phyloP scores from a whole-genome alignment of 2,329 filamentous ascomycete species.

The Trichophyton rubrum region DNA sequence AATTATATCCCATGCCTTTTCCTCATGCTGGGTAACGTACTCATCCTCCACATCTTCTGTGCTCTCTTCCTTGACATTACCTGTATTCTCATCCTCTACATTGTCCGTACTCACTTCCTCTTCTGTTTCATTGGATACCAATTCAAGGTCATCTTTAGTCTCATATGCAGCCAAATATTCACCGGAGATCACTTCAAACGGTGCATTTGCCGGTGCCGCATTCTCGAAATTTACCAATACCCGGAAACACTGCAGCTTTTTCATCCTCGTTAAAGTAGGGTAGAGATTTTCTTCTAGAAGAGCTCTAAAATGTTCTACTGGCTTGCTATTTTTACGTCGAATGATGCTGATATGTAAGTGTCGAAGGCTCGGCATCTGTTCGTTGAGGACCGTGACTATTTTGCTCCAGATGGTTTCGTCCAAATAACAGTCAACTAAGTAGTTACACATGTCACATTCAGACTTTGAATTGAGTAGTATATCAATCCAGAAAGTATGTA shows the following conservation, averaged over 20 bases:
- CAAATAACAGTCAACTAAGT: background rate
- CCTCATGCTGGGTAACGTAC: background rate
- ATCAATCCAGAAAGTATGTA: background rate
- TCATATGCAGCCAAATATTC: too few species aligned
- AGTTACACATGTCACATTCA: background rate
- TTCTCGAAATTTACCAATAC: background rate
- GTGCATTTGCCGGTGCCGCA: background rate
- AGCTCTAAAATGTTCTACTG: background rate
- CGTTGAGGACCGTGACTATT: background rate
- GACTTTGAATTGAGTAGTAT: background rate
- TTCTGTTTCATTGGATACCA: background rate
- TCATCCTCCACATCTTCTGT: background rate
- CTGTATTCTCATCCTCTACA: background rate
- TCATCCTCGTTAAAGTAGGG: background rate
- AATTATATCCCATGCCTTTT: background rate
- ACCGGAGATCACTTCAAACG: background rate
- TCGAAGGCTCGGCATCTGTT: background rate
- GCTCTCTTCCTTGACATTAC: background rate
- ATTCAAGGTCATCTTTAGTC: too few species aligned
- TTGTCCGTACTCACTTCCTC: background rate
- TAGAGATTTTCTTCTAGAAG: background rate
- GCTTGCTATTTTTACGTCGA: background rate
- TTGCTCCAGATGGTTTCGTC: background rate
- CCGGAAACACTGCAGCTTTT: background rate
- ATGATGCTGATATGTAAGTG: background rate